Conservation (phyloP, 1,284 basidiomycete species). For the Melampsora larici-populina region DNA sequence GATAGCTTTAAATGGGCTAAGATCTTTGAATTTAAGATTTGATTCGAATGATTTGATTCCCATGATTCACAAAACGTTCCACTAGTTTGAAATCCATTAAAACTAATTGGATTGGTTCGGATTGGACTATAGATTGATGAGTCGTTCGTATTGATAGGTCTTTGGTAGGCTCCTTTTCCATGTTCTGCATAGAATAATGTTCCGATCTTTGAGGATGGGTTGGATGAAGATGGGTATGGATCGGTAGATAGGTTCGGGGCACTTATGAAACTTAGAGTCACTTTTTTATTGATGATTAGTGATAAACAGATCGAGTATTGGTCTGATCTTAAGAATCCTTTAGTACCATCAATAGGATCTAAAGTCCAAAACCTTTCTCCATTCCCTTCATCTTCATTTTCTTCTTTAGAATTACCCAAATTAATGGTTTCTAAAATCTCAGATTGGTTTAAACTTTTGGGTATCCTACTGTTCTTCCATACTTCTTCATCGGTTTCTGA, state of each 20-base stretch:
- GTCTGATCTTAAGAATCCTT: conserved; percentile 90
- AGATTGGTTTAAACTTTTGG: not conserved
- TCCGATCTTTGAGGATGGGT: conserved; percentile 66
- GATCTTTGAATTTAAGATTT: conserved; percentile 67
- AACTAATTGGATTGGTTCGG: not conserved
- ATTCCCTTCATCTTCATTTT: not conserved
- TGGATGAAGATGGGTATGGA: conserved; percentile 56
- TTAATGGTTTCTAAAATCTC: conserved; percentile 29
- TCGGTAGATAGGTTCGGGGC: conserved; percentile 76
- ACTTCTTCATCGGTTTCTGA: conserved; percentile 7
- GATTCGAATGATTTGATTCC: conserved; percentile 86
- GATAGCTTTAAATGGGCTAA: conserved; percentile 68
- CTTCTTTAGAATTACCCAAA: not conserved
- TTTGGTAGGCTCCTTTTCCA: conserved; percentile 74
- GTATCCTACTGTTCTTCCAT: not conserved
- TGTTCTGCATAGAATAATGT: conserved; percentile 78
- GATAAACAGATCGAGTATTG: conserved; percentile 97
- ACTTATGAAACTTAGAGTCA: conserved; percentile 85
- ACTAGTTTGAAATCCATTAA: conserved; percentile 48
- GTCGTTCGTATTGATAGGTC: conserved; percentile 53
- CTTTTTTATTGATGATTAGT: conserved; percentile 76
- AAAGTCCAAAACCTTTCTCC: conserved; percentile 74
- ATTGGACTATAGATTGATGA: conserved; percentile 45
- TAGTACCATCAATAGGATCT: conserved; percentile 88
- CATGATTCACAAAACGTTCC: conserved; percentile 85